Percentiles rank a stretch among this genome's conserved stretches.
These are phyloP conservation scores for Sparassis latifolia DNA, from an alignment of 1,284 basidiomycete genomes.

Conservation along the genomic window DNA sequence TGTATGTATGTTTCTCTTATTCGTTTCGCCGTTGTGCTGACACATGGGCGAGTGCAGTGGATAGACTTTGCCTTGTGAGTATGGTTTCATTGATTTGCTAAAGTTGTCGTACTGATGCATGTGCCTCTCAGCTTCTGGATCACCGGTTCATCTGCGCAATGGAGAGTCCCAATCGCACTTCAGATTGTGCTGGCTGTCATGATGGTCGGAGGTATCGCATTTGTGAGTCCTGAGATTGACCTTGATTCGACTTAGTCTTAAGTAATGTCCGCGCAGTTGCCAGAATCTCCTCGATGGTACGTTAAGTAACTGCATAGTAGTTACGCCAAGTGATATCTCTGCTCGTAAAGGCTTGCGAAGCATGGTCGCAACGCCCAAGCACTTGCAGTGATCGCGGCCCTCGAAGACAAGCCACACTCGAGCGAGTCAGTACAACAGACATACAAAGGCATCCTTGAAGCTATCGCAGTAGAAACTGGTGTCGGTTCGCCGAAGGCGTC, in stretches of 20 bases:
- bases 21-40: constrained; percentile 18
- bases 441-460: constrained; percentile 49
- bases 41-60: constrained; percentile 34
- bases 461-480: constrained; percentile 29
- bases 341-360: constrained; percentile 43
- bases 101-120: background rate
- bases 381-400: constrained; percentile 54
- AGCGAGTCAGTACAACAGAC: constrained; percentile 48
- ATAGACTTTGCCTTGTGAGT: constrained; percentile 54
- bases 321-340: background rate
- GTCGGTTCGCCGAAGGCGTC: constrained; percentile 19
- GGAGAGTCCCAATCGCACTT: constrained; percentile 65
- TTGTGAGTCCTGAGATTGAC: constrained; percentile 32
- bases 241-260: too few species aligned
- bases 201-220: constrained; percentile 49
- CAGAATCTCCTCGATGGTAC: constrained; percentile 67
- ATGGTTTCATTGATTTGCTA: background rate
- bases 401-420: constrained; percentile 48
- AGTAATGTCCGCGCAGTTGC: constrained; percentile 34
- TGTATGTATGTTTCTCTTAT: constrained; percentile 14
- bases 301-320: constrained; percentile 14
- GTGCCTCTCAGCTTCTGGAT: constrained; percentile 41
- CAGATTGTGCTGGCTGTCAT: constrained; percentile 59
- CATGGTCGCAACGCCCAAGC: constrained; percentile 57
- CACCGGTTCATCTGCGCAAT: constrained; percentile 48